Evolutionary conservation across 495 filamentous ascomycete species (phyloP).

Genomic region (Penicillium lividum): DNA sequence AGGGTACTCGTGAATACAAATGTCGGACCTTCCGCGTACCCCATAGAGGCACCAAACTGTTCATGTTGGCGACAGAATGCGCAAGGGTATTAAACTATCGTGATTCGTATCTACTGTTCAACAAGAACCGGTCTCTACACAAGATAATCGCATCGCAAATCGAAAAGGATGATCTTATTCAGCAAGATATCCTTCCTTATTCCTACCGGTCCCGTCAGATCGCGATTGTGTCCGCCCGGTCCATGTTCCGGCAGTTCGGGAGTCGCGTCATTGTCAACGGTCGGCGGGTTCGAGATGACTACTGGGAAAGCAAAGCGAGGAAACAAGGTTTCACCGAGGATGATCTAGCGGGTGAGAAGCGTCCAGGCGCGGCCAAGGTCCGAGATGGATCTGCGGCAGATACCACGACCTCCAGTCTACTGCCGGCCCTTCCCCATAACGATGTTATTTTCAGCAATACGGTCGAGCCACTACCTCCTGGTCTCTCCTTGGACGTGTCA

Average conservation of each 20-base stretch:
- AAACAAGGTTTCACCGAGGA: constrained; percentile 99
- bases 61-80: constrained; percentile 99
- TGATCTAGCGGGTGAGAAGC: constrained; percentile 93
- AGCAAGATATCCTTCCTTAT: constrained; percentile 93
- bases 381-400: constrained; percentile 67
- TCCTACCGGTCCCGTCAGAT: constrained; percentile 98
- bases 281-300: constrained; percentile 91
- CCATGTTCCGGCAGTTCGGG: constrained; percentile 99
- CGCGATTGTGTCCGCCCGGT: constrained; percentile 96
- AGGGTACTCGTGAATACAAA: constrained; percentile 83
- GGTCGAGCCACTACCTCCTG: constrained; percentile 64
- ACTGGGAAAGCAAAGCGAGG: constrained; percentile 95
- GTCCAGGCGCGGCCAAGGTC: constrained; percentile 86
- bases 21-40: constrained; percentile 94
- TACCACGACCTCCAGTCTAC: constrained; percentile 41
- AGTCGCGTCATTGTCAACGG: constrained; percentile 89
- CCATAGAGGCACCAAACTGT: constrained; percentile 85
- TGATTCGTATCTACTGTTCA: constrained; percentile 97
- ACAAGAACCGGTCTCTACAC: constrained; percentile 95
- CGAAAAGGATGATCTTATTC: constrained; percentile 95
- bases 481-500: constrained; percentile 66
- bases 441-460: constrained; percentile 83
- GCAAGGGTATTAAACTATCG: constrained; percentile 92
- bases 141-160: constrained; percentile 97
- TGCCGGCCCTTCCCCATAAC: constrained; percentile 60